A percentile compares a stretch with the other conserved stretches of the same genome.
These are phyloP conservation scores for Venustampulla echinocandica DNA, from an alignment of 495 filamentous ascomycete species.

Conservation along the genomic window DNA sequence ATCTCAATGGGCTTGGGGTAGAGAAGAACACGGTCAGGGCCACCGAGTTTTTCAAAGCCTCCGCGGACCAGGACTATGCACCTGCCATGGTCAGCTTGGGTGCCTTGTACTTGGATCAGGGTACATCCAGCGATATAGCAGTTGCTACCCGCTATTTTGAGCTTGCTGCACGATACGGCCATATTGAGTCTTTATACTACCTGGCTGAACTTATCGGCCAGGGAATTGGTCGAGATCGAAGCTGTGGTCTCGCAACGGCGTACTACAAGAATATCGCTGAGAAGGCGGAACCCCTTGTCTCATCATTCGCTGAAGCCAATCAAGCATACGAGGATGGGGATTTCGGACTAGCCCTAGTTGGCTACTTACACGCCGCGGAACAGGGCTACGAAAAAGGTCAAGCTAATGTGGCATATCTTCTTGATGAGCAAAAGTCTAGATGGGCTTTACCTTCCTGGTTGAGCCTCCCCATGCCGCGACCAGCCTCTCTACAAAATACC, in stretches of 20 bases:
- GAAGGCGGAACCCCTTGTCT: conserved; percentile 74
- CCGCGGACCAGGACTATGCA: conserved; percentile 77
- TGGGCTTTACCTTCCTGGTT: conserved; percentile 42
- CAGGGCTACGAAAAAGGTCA: conserved; percentile 92
- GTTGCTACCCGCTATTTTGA: conserved; percentile 85
- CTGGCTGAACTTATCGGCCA: conserved; percentile 82
- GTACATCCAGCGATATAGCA: conserved; percentile 50
- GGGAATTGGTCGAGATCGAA: conserved; percentile 70
- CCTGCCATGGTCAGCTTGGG: conserved; percentile 79
- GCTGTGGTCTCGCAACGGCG: conserved; percentile 68
- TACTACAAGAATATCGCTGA: conserved; percentile 97
- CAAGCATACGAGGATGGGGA: conserved; percentile 77
- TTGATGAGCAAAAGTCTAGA: conserved; percentile 70
- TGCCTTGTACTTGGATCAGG: conserved; percentile 83
- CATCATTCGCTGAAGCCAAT: conserved; percentile 81
- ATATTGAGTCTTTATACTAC: conserved; percentile 92
- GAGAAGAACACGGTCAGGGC: conserved; percentile 64
- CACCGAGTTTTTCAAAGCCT: conserved; percentile 68
- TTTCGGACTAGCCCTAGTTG: conserved; percentile 71
- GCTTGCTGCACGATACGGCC: conserved; percentile 76
- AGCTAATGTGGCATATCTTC: conserved; percentile 85
- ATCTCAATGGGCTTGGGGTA: conserved; percentile 77
- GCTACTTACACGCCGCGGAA: conserved; percentile 87
- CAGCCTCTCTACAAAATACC: conserved; percentile 57
- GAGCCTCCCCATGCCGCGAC: conserved; percentile 28